Percentiles rank a stretch among this genome's conserved stretches.
Conservation (phyloP, 2,329 filamentous ascomycete genomes). For the Ciborinia camelliae region DNA sequence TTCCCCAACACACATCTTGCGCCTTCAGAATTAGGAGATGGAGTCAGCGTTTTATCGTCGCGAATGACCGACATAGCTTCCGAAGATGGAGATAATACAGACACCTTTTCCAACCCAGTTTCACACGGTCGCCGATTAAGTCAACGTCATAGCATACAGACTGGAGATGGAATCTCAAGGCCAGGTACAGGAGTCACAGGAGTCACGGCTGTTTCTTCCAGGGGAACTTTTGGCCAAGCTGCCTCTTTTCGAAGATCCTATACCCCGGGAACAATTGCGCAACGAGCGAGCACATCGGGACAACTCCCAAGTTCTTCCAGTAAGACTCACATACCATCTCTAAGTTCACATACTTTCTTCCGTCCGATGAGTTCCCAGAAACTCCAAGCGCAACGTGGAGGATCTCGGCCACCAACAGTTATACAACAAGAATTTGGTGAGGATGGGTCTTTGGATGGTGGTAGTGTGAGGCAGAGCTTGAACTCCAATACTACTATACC, state of each 20-base stretch:
- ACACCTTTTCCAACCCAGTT: constrained; percentile 38
- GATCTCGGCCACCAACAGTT: constrained; percentile 44
- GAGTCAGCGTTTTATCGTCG: constrained; percentile 51
- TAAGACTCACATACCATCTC: constrained; percentile 82
- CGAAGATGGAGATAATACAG: constrained; percentile 44
- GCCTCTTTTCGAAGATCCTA: constrained; percentile 53
- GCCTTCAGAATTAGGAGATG: constrained; percentile 39
- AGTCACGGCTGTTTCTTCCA: constrained; percentile 43
- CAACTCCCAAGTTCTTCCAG: constrained; percentile 66
- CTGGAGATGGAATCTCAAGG: constrained; percentile 46
- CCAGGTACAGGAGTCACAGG: constrained; percentile 53
- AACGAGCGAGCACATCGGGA: constrained; percentile 42
- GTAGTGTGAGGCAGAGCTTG: constrained; percentile 54
- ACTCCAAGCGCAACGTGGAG: constrained; percentile 82
- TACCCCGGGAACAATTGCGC: constrained; percentile 8
- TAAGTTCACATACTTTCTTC: constrained; percentile 90
- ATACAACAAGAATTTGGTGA: constrained; percentile 37
- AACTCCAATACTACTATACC: constrained; percentile 45
- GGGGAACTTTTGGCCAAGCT: constrained; percentile 48
- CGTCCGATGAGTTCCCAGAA: constrained; percentile 95
- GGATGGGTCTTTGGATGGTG: constrained; percentile 45
- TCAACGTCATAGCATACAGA: constrained; percentile 30
- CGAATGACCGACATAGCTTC: constrained; percentile 54
- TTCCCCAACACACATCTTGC: constrained; percentile 27
- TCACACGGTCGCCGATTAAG: constrained; percentile 39